Percentiles rank a stretch among this genome's conserved stretches.
Evolutionary conservation across 2,329 filamentous ascomycete genomes (phyloP).

Genomic region (Lachnellula occidentalis): DNA sequence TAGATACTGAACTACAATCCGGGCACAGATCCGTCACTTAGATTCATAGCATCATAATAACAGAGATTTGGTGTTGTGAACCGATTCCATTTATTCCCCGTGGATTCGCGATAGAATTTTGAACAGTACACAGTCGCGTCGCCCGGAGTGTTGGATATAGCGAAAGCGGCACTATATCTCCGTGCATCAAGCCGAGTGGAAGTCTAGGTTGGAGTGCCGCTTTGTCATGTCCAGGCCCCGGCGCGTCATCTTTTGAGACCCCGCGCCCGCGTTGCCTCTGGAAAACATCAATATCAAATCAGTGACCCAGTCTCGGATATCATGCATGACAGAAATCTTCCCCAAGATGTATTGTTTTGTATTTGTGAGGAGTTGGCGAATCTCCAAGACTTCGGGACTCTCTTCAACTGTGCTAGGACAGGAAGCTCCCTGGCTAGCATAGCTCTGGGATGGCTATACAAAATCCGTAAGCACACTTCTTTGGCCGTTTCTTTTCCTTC

Average conservation of each 20-base stretch:
- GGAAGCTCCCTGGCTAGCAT: conserved; percentile 51
- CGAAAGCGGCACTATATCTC: too few species aligned
- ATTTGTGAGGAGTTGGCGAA: conserved; percentile 54
- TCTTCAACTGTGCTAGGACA: conserved; percentile 54
- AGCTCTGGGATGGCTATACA: conserved; percentile 58
- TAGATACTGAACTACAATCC: neutral
- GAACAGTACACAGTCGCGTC: too few species aligned
- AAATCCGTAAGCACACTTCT: conserved; percentile 38
- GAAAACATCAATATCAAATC: neutral
- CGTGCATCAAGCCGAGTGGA: too few species aligned
- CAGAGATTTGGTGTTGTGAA: neutral
- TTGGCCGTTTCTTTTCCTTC: neutral
- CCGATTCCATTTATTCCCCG: too few species aligned
- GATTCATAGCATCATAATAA: neutral
- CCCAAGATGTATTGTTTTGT: conserved; percentile 51
- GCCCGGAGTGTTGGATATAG: too few species aligned
- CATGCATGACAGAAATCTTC: conserved; percentile 8
- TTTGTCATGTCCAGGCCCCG: neutral
- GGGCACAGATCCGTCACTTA: neutral
- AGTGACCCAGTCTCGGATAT: neutral
- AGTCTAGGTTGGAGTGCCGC: too few species aligned
- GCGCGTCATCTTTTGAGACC: conserved; percentile 7
- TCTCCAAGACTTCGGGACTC: conserved; percentile 51
- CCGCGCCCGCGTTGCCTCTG: conserved; percentile 5
- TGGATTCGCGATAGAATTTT: too few species aligned